Base-by-base conservation (phyloP, 495 filamentous ascomycete genomes). In the Penicillium malachiteum region DNA sequence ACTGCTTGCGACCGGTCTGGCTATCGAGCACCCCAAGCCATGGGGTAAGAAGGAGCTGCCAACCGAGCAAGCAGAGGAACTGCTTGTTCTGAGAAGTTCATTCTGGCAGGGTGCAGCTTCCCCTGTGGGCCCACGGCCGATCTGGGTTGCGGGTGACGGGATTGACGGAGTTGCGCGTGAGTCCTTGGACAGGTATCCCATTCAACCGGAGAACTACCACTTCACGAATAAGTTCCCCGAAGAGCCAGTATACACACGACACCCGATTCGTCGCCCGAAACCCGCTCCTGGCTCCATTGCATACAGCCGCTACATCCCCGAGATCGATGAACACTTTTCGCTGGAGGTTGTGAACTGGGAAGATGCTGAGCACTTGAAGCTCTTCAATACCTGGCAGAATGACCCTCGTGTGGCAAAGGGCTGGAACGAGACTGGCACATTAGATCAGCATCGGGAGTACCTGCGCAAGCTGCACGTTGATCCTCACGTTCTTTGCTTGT, bases 21-120 rank as follows among this genome's bases (percentile, higher is more conserved):
- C 71, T 11, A 71, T 80, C 40, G 59, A 69, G 50, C 81, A 81
- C 60, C 84, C 81, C 0, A 60, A 43, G 51, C 71, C 60, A 8
- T 63, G 63, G 58, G 52, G 58, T 52, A 35, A 54, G 57, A 63
- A 55, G 64, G 17, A 56, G 64, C 9, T 35, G 59, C 33, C 59
- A 55, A 7, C 41, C 30, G 59, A 51, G 43, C 35, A 60, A 40
- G 39, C 62, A 16, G 55, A 69, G 14, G 67, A 70, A 9, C 17
- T 74, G n/a, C 37, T 74, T 38, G 48, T 74, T 37, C 59, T 72
- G 16, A 68, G 71, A 18, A 69, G 65, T 17, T 74, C 84, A 10
- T 88, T 88, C 73, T 88, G 85, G 84, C 85, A 88, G 59, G 84
- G 85, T 39, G 85, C 85, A 26, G 85, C 73, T 21, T 86, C 83